phyloP scores from a whole-genome alignment of 2,329 filamentous ascomycete genomes.

The Amylocarpus encephaloides region DNA sequence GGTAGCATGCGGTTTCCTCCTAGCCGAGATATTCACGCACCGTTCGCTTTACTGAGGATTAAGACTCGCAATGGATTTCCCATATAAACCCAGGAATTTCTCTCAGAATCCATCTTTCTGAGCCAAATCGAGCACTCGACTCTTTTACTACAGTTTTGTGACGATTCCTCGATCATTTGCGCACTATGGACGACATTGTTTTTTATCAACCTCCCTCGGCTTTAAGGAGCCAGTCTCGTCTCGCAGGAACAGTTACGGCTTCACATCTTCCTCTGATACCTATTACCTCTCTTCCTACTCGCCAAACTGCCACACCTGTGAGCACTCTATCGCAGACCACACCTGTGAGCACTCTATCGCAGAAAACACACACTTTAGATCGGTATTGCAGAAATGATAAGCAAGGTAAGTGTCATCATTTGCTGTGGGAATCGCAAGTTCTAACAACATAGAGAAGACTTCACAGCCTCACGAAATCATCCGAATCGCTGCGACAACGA shows the following conservation, averaged over 20 bases:
- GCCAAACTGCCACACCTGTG: conserved; percentile 5
- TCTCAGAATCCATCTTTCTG: neutral
- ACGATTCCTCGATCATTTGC: neutral
- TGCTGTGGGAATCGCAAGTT: conserved; percentile 4
- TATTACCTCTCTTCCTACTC: conserved; percentile 7
- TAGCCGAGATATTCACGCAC: too few species aligned
- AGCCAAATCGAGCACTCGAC: conserved; percentile 1
- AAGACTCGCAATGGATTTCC: too few species aligned
- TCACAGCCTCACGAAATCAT: conserved; percentile 9
- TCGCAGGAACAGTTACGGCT: conserved; percentile 5
- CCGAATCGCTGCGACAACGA: too few species aligned
- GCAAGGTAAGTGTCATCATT: conserved; percentile 14
- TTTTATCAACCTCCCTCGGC: conserved; percentile 8
- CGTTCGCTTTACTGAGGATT: too few species aligned
- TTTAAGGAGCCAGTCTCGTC: conserved; percentile 8
- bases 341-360: conserved; percentile 1
- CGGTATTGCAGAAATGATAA: neutral
- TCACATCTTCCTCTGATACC: neutral
- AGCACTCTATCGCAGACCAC: conserved; percentile 8
- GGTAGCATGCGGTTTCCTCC: too few species aligned
- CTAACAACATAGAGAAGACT: conserved; percentile 11
- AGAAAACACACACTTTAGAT: conserved; percentile 8
- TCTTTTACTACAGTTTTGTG: neutral
- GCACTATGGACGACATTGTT: conserved; percentile 3
- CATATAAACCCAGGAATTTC: conserved; percentile 4